Evolutionary conservation across 176 grass and related monocot species (phyloP).

Genomic region (Bromus sterilis): DNA sequence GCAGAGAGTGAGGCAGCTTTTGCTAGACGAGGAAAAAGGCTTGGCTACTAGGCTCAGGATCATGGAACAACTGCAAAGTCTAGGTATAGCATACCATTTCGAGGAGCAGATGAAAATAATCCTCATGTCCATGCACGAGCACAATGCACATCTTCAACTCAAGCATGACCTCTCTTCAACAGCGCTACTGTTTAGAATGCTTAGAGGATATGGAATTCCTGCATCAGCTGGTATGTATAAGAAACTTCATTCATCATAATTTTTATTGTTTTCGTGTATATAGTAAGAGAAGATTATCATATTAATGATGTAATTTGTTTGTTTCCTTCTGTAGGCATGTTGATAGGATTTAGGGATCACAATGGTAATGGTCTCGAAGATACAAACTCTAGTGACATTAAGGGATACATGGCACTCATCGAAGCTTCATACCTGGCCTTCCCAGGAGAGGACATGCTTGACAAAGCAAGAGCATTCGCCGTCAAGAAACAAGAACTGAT

Average conservation of each 20-base stretch:
- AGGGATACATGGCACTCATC: not conserved
- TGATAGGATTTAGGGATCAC: not conserved
- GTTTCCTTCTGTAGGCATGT: slow-evolving; percentile 5
- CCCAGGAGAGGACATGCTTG: slow-evolving; percentile 4
- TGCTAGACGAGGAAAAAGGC: not conserved
- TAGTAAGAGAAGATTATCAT: no score
- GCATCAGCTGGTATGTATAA: slow-evolving; percentile 22
- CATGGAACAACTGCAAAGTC: slow-evolving; percentile 28
- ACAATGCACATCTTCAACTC: not conserved
- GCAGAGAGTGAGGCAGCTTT: slow-evolving; percentile 5
- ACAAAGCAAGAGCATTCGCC: slow-evolving; percentile 8
- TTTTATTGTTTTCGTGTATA: no score
- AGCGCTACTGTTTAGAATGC: slow-evolving; percentile 34
- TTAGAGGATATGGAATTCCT: slow-evolving; percentile 24
- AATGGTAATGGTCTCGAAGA: not conserved
- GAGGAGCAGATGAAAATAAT: slow-evolving; percentile 24
- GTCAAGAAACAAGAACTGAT: not conserved
- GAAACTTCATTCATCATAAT: no score
- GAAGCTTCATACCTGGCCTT: slow-evolving; percentile 19
- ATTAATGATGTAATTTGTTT: no score
- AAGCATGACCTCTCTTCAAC: slow-evolving; percentile 19
- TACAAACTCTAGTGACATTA: not conserved
- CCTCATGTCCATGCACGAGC: not conserved
- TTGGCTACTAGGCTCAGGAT: not conserved
- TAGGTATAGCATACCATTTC: slow-evolving; percentile 46